Evolutionary conservation across 148 eudicot genomes (phyloP).

Genomic region (Diospyros kaki): DNA sequence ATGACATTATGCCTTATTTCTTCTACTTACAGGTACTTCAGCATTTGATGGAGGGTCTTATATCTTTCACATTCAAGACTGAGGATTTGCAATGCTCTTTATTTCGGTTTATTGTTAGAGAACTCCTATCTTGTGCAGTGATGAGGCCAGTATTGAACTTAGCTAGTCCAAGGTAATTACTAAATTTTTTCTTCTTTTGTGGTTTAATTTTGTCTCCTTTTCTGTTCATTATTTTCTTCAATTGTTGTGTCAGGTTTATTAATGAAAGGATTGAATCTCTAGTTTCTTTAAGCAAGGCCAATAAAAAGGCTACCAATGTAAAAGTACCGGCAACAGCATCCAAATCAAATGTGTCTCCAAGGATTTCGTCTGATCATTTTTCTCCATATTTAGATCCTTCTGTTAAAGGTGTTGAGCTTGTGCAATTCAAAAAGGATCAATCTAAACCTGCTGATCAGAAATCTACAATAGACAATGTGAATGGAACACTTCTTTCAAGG

Average conservation of each 20-base stretch:
- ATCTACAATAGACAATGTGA: slow-evolving; percentile 27
- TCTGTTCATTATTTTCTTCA: slow-evolving; percentile 16
- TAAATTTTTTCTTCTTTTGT: slow-evolving; percentile 6
- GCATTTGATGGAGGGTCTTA: slow-evolving; percentile 86
- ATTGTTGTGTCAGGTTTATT: slow-evolving; percentile 59
- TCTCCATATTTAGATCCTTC: slow-evolving; percentile 71
- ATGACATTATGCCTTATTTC: not conserved
- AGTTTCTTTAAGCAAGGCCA: slow-evolving; percentile 49
- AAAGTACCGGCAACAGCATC: slow-evolving; percentile 26
- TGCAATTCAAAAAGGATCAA: slow-evolving; percentile 54
- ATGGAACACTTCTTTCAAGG: slow-evolving; percentile 40
- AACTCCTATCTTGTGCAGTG: slow-evolving; percentile 93
- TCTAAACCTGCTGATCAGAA: slow-evolving; percentile 31
- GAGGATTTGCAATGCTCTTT: slow-evolving; percentile 90
- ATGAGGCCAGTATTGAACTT: slow-evolving; percentile 81
- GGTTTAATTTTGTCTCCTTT: not conserved
- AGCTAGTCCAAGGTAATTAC: slow-evolving; percentile 78
- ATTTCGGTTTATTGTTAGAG: slow-evolving; percentile 70
- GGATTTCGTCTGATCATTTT: slow-evolving; percentile 50
- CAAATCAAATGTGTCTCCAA: slow-evolving; percentile 42
- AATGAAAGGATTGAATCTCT: slow-evolving; percentile 91
- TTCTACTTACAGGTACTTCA: slow-evolving; percentile 72
- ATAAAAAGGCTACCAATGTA: slow-evolving; percentile 40
- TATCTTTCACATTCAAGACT: slow-evolving; percentile 57
- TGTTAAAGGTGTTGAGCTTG: slow-evolving; percentile 78